Percentiles rank a stretch among this genome's conserved stretches.
These are phyloP conservation scores for Neurospora sp. DNA, from an alignment of 495 filamentous ascomycete genomes.

Conservation along the genomic window DNA sequence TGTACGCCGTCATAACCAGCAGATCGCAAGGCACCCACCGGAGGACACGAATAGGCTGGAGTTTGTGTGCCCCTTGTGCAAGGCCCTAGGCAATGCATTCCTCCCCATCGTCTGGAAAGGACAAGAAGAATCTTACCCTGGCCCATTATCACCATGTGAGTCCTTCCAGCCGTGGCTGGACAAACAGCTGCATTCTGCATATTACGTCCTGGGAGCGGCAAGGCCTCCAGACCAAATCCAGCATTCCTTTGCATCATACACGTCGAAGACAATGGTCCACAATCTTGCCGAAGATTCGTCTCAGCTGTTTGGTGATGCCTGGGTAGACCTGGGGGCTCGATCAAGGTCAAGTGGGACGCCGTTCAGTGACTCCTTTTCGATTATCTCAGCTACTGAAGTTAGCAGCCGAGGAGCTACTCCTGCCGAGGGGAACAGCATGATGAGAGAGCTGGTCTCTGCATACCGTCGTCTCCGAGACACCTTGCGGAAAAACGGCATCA, in stretches of 20 bases:
- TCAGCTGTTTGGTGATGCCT: constrained; percentile 24
- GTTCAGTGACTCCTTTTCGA: constrained; percentile 20
- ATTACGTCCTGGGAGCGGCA: constrained; percentile 27
- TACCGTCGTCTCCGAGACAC: constrained; percentile 76
- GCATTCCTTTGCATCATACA: constrained; percentile 54
- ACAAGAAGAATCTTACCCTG: constrained; percentile 72
- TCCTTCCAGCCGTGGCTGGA: constrained; percentile 58
- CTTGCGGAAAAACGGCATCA: constrained; percentile 58
- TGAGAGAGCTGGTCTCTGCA: constrained; percentile 66
- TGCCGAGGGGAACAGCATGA: constrained; percentile 29
- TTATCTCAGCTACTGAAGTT: constrained; percentile 12
- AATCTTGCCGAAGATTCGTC: constrained; percentile 37
- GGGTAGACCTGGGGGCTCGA: constrained; percentile 18
- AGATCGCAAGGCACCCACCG: constrained; percentile 87
- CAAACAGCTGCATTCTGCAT: constrained; percentile 26
- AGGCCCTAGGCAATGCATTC: constrained; percentile 92
- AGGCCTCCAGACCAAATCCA: constrained; percentile 36
- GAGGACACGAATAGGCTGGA: constrained; percentile 67
- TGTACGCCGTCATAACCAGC: constrained; percentile 69
- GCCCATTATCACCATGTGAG: constrained; percentile 44
- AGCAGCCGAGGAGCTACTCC: constrained; percentile 11
- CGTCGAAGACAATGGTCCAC: constrained; percentile 50
- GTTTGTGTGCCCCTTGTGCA: constrained; percentile 96
- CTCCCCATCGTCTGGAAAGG: constrained; percentile 92
- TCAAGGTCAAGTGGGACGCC: constrained; percentile 21